Percentiles rank a stretch among this genome's conserved stretches.
These are phyloP conservation scores for Entomortierella chlamydospora DNA, from an alignment of 192 early-diverging fungal species.

Conservation along the genomic window DNA sequence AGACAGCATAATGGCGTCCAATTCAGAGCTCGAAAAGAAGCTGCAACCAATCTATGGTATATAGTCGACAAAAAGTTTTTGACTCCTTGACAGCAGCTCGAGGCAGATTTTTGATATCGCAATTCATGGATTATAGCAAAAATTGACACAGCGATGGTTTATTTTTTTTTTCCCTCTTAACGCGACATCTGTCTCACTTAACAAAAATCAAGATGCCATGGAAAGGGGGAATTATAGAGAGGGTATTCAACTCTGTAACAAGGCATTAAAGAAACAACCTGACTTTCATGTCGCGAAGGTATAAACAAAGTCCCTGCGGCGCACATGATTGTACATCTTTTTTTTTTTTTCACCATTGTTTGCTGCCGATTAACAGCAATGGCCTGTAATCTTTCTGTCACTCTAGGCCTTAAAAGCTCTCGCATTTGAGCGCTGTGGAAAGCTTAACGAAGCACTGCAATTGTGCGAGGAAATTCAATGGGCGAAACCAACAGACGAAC, in stretches of 20 bases:
- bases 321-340: too few species aligned
- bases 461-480: slow-evolving; percentile 74
- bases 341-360: too few species aligned
- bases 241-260: slow-evolving; percentile 70
- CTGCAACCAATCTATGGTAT: slow-evolving; percentile 73
- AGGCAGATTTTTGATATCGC: too few species aligned
- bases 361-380: too few species aligned
- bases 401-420: slow-evolving; percentile 82
- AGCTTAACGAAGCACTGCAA: slow-evolving; percentile 68
- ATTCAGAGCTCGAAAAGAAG: slow-evolving; percentile 58
- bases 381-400: neutral
- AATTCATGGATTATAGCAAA: neutral
- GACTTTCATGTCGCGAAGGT: slow-evolving; percentile 76
- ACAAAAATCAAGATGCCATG: slow-evolving; percentile 63
- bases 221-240: slow-evolving; percentile 74
- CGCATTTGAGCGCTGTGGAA: slow-evolving; percentile 71
- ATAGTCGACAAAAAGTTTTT: neutral
- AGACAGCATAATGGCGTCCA: slow-evolving; percentile 27
- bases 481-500: slow-evolving; percentile 68
- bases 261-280: slow-evolving; percentile 78
- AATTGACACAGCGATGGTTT: neutral
- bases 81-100: neutral
- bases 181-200: too few species aligned
- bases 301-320: too few species aligned
- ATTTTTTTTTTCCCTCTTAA: neutral